Evolutionary conservation across 1,139 yeast species (phyloP).

Genomic region (Blastobotrys petasosporus): DNA sequence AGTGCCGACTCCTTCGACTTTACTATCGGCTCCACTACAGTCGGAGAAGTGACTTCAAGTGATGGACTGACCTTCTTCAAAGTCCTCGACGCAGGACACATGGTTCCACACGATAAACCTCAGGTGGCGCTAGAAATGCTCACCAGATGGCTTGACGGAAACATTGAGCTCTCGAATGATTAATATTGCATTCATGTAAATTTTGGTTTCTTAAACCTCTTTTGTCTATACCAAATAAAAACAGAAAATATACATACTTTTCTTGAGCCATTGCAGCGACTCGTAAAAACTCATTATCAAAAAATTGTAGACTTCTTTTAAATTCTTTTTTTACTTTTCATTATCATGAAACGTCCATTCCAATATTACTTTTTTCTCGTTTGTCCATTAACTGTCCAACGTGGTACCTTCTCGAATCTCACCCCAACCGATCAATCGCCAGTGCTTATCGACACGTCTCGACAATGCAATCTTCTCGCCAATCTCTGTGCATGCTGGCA

Average conservation of each 20-base stretch:
- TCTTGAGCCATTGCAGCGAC: not conserved
- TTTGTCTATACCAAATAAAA: not conserved
- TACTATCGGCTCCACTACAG: conserved; percentile 36
- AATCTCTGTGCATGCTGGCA: conserved; percentile 98
- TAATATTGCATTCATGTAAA: not conserved
- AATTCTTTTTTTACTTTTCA: not conserved
- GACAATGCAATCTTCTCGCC: conserved; percentile 98
- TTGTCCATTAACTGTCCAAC: conserved; percentile 3
- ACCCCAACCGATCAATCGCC: conserved; percentile 99
- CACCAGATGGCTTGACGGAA: conserved; percentile 53
- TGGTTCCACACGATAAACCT: conserved; percentile 73
- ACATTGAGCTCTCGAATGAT: conserved; percentile 1
- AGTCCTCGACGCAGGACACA: conserved; percentile 57
- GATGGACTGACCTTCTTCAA: conserved; percentile 53
- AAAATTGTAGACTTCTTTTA: not conserved
- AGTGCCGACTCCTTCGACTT: conserved; percentile 34
- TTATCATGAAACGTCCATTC: not conserved
- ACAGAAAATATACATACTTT: not conserved
- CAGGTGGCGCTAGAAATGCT: conserved; percentile 61
- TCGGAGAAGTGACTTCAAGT: conserved; percentile 39
- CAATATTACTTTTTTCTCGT: not conserved
- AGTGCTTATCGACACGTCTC: conserved; percentile 98
- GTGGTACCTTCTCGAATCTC: conserved; percentile 84
- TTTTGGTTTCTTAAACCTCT: not conserved
- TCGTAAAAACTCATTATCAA: not conserved